Evolutionary conservation across 768 basidiomycete species (phyloP).

Genomic region (Dacryopinax primogenitus): DNA sequence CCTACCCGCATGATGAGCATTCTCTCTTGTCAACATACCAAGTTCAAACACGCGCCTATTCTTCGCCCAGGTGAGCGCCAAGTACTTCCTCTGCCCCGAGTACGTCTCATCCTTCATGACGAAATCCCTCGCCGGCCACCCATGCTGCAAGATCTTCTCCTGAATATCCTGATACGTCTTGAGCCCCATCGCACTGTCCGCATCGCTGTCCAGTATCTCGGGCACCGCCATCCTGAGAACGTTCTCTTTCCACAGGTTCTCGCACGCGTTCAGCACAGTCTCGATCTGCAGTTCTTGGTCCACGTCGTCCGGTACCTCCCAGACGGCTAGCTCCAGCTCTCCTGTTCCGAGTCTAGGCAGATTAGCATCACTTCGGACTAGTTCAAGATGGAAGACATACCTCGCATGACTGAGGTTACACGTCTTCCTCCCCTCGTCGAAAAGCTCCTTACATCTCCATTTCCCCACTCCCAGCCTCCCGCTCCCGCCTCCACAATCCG

Average conservation of each 20-base stretch:
- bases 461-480: slow-evolving; percentile 14
- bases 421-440: slow-evolving; percentile 16
- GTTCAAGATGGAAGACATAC: not conserved
- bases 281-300: slow-evolving; percentile 12
- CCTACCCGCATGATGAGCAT: not conserved
- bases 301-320: slow-evolving; percentile 14
- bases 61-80: slow-evolving; percentile 13
- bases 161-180: not conserved
- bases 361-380: no score
- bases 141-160: slow-evolving; percentile 6
- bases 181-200: not conserved
- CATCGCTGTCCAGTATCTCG: slow-evolving; percentile 14
- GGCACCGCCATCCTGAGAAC: slow-evolving; percentile 13
- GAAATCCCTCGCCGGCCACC: not conserved
- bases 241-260: slow-evolving; percentile 15
- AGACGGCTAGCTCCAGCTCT: slow-evolving; percentile 14
- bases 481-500: slow-evolving; percentile 13
- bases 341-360: slow-evolving; percentile 12
- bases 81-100: slow-evolving; percentile 12
- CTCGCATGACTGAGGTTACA: slow-evolving; percentile 13
- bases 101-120: slow-evolving; percentile 7
- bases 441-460: slow-evolving; percentile 15
- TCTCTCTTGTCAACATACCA: not conserved
- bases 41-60: not conserved
- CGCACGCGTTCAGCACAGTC: slow-evolving; percentile 11